These are phyloP conservation scores for Pisolithus sp. DNA, from an alignment of 768 basidiomycete genomes.

Conservation along the genomic window DNA sequence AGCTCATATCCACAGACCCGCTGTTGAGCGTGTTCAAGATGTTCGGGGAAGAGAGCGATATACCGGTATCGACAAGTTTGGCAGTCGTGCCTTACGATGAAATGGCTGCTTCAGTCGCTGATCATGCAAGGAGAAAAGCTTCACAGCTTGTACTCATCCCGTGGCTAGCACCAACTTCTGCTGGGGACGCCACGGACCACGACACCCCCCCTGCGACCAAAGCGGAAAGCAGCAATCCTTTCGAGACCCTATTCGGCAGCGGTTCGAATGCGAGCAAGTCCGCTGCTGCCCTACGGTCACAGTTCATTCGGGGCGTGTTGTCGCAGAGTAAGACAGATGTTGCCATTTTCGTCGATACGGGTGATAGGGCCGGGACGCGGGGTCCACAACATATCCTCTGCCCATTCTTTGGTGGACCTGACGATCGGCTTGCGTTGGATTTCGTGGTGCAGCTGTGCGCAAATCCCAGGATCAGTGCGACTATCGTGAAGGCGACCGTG, in stretches of 20 bases:
- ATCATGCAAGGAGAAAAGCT: slow-evolving; percentile 48
- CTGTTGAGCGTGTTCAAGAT: slow-evolving; percentile 70
- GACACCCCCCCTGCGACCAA: slow-evolving; percentile 17
- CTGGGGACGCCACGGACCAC: slow-evolving; percentile 26
- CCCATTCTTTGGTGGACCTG: slow-evolving; percentile 92
- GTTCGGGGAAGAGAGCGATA: slow-evolving; percentile 63
- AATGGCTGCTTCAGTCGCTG: slow-evolving; percentile 58
- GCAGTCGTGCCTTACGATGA: slow-evolving; percentile 73
- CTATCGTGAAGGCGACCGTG: slow-evolving; percentile 59
- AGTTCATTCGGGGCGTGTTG: slow-evolving; percentile 83
- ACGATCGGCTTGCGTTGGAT: slow-evolving; percentile 79
- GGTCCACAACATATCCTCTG: slow-evolving; percentile 61
- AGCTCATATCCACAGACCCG: slow-evolving; percentile 64
- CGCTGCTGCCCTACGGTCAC: slow-evolving; percentile 59
- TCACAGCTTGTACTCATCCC: slow-evolving; percentile 80
- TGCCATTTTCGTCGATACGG: slow-evolving; percentile 80
- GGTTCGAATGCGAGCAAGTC: slow-evolving; percentile 41
- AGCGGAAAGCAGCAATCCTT: slow-evolving; percentile 46
- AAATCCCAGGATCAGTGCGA: slow-evolving; percentile 59
- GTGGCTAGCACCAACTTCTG: slow-evolving; percentile 51
- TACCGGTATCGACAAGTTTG: slow-evolving; percentile 62
- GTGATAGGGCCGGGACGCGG: slow-evolving; percentile 21
- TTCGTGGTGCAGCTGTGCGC: slow-evolving; percentile 77
- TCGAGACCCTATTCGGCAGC: slow-evolving; percentile 71
- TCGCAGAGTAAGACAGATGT: slow-evolving; percentile 66